phyloP scores from a whole-genome alignment of 768 basidiomycete genomes.

The Boletellus emodensis region DNA sequence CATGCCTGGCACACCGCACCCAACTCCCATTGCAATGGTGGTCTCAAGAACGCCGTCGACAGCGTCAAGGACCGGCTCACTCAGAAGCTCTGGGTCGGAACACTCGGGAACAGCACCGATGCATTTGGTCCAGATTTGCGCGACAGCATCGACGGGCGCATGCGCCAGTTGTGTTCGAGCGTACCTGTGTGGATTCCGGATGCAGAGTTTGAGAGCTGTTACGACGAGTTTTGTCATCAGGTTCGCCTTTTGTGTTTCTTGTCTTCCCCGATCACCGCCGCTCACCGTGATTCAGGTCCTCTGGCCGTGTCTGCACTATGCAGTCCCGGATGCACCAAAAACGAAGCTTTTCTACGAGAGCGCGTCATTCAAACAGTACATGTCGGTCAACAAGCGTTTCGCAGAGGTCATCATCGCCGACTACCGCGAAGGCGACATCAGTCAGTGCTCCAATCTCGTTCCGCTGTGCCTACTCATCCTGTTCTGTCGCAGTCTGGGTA shows the following conservation, averaged over 20 bases:
- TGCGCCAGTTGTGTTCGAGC: conserved; percentile 39
- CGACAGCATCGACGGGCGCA: conserved; percentile 50
- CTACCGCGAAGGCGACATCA: conserved; percentile 87
- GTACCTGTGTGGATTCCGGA: conserved; percentile 79
- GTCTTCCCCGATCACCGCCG: neutral
- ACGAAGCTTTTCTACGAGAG: conserved; percentile 79
- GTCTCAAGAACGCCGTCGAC: conserved; percentile 76
- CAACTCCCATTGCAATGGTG: conserved; percentile 80
- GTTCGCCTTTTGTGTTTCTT: conserved; percentile 30
- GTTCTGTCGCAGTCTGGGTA: conserved; percentile 52
- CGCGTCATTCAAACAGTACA: conserved; percentile 79
- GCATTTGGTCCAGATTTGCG: conserved; percentile 53
- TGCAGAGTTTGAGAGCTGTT: conserved; percentile 71
- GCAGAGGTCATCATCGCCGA: conserved; percentile 77
- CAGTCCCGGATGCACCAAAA: conserved; percentile 83
- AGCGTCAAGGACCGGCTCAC: conserved; percentile 56
- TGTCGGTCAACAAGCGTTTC: conserved; percentile 86
- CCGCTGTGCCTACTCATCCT: conserved; percentile 5
- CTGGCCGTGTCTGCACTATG: conserved; percentile 86
- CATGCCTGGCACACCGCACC: conserved; percentile 44
- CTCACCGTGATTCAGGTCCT: conserved; percentile 45
- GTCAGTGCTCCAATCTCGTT: conserved; percentile 23
- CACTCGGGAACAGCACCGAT: conserved; percentile 71
- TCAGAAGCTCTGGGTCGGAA: conserved; percentile 62
- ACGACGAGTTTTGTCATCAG: conserved; percentile 87